Evolutionary conservation across 139 green algal genomes (phyloP), one percentile per base, ranked within the genome.

Genomic region (Coccomyxa sp.): DNA sequence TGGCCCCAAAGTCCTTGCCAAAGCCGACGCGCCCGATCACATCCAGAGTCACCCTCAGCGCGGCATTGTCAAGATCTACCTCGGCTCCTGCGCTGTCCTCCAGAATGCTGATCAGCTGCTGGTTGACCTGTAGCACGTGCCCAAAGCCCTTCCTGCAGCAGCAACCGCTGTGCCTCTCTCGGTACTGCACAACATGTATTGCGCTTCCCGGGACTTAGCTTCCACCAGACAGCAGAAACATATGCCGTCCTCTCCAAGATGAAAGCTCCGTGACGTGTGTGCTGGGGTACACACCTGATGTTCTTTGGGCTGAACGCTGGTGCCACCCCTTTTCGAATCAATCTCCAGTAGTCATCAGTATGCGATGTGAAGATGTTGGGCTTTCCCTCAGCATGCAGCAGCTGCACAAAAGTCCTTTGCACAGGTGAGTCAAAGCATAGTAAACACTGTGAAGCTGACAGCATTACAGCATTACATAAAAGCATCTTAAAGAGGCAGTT

Each of bases 21-120:
- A 85, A 85, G 33, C 81, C 81, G n/a, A 85, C 81, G 6, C 55
- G 54, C 0, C 81, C 81, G 39, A 81, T 85, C 22, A 85, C 76
- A 73, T 85, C 81, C 39, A 85, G 58, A 7, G 76, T 74, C 34
- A 76, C 36, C 34, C 71, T 55, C 50, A 78, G 50, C 35, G 70
- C 34, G 18, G 74, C 73, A 9, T 83, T 79, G 79, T 83, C 79
- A 39, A 83, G 74, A 74, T 83, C 79, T 18, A 83, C 41, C 1
- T 33, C 35, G 0, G 55, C 40, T 24, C 29, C 22, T 33, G 58
- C 24, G 18, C 41, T 40, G 33, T 9, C 54, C 40, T 64, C 29
- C 33, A 83, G 39, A 7, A 79, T 72, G 39, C n/a, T 37, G 33
- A 79, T 39, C 50, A 83, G 39, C 74, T 79, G 78, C 7, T 55